Evolutionary conservation across 1,139 yeast genomes (phyloP).

Genomic region (Pneumocystis sp.): DNA sequence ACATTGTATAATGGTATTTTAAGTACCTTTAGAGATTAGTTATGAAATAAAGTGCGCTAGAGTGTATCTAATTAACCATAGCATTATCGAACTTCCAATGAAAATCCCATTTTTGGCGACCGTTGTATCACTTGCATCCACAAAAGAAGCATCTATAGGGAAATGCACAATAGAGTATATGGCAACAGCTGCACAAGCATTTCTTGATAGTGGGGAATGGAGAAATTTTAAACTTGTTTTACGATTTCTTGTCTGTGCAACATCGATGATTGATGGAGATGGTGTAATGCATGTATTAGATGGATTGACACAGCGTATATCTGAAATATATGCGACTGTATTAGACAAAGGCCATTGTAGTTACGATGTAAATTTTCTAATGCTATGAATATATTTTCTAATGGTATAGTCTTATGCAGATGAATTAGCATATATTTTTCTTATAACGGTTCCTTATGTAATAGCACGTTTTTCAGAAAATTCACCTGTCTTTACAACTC

Average conservation of each 20-base stretch:
- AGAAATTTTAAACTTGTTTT: slow-evolving; percentile 54
- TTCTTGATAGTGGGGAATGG: slow-evolving; percentile 40
- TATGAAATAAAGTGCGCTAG: neutral
- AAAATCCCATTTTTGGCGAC: slow-evolving; percentile 59
- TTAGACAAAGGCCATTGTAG: slow-evolving; percentile 1
- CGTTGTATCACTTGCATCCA: slow-evolving; percentile 54
- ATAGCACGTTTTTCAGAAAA: neutral
- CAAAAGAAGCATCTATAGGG: slow-evolving; percentile 53
- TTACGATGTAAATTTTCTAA: slow-evolving; percentile 2
- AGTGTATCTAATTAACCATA: neutral
- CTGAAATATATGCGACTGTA: slow-evolving; percentile 32
- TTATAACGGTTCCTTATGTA: slow-evolving; percentile 53
- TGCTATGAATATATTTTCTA: neutral
- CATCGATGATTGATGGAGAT: slow-evolving; percentile 40
- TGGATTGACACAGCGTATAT: slow-evolving; percentile 42
- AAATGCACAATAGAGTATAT: slow-evolving; percentile 54
- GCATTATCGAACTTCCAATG: slow-evolving; percentile 72
- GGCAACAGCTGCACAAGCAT: slow-evolving; percentile 44
- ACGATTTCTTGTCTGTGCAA: slow-evolving; percentile 52
- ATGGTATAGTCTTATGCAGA: slow-evolving; percentile 39
- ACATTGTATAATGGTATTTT: slow-evolving; percentile 7
- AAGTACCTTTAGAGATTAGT: neutral
- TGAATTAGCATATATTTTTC: slow-evolving; percentile 47
- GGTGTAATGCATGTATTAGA: slow-evolving; percentile 38
- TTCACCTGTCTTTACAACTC: neutral